Evolutionary conservation across 768 basidiomycete genomes (phyloP), one percentile per base, ranked within the genome.

Genomic region (Lactifluus echinatus): DNA sequence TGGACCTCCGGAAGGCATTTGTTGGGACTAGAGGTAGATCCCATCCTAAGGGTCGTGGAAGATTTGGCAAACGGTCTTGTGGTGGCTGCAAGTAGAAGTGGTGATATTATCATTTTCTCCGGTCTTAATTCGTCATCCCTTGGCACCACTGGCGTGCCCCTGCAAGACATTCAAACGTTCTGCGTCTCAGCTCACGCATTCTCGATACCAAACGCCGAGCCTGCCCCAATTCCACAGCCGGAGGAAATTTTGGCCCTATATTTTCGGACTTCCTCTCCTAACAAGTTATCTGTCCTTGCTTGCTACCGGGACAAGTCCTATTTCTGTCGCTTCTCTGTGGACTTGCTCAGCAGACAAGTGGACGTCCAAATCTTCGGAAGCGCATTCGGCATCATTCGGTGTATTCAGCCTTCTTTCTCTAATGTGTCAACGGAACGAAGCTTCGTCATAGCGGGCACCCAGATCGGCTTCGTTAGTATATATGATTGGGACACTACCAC

Each of bases 401-500:
- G 69, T 34, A 28, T 87, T 8, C 67, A 70, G 12, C 79, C 83
- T 2, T 75, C 75, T 48, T 82, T 84, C 60, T 67, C 75, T 21
- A 42, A 59, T n/a, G 61, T 70, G 36, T 48, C 60, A 24, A 59
- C 61, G 21, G 73, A 78, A 50, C 63, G 66, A 11, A 78, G 74
- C 64, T 80, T 87, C 65, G 68, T 89, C 31, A 63, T 89, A 8
- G 73, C 71, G 1, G 89, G 89, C 2, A 85, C 90, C 65, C 70
- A 73, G 23, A 72, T 87, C 24, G 89, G 89, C 1, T 81, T 74
- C 40, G 69, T 89, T 43, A 80, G 75, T 54, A 69, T 88, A 4
- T 89, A 84, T 64, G 74, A 79, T 34, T 85, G 79, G 78, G 52
- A 66, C 5, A 51, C 53, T 17, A 37, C 37, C 12, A 48, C 57